phyloP scores from a whole-genome alignment of 768 basidiomycete genomes.

The Favolaschia claudopus region DNA sequence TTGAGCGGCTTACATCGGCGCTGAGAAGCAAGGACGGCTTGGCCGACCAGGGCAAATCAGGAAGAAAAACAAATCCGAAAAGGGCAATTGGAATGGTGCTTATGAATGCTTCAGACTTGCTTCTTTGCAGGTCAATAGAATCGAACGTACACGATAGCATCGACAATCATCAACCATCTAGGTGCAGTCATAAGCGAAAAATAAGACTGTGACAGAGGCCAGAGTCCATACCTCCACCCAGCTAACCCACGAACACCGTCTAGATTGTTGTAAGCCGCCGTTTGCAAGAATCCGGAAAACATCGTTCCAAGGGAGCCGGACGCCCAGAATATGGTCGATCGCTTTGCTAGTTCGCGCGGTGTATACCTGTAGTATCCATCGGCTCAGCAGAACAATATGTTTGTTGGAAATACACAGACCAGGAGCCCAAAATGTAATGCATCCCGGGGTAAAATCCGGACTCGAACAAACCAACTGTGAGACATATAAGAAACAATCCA shows the following conservation, averaged over 20 bases:
- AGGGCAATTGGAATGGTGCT: constrained; percentile 26
- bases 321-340: constrained; percentile 27
- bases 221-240: constrained; percentile 21
- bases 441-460: constrained; percentile 28
- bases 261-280: constrained; percentile 25
- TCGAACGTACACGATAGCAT: constrained; percentile 22
- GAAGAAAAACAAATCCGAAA: constrained; percentile 25
- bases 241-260: constrained; percentile 20
- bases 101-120: background rate
- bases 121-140: background rate
- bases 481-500: background rate
- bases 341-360: constrained; percentile 26
- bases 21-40: constrained; percentile 18
- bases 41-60: constrained; percentile 22
- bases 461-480: constrained; percentile 20
- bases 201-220: background rate
- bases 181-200: background rate
- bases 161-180: constrained; percentile 29
- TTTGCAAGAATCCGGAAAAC: constrained; percentile 31
- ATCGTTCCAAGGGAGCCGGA: constrained; percentile 25
- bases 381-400: background rate
- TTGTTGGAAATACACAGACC: constrained; percentile 1
- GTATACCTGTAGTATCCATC: constrained; percentile 20
- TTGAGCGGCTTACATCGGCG: background rate
- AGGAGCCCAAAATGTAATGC: constrained; percentile 28